Evolutionary conservation across 73 alveolate genomes (phyloP).

Genomic region (Paramecium bursaria): DNA sequence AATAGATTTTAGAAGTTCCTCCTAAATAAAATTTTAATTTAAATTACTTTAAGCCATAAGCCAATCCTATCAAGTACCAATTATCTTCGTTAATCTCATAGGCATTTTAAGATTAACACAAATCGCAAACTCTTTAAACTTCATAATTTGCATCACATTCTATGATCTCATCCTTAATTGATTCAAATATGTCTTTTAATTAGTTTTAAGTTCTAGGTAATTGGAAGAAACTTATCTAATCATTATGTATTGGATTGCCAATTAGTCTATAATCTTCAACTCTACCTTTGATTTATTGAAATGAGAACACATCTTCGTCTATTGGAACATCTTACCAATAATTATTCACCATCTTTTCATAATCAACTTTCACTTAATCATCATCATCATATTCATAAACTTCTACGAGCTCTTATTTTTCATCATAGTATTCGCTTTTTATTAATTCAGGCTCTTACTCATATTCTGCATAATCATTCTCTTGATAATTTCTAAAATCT

Average conservation of each 20-base stretch:
- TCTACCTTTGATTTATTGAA: neutral
- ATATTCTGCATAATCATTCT: no score
- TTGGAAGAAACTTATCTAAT: constrained; percentile 28
- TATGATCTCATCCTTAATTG: constrained; percentile 36
- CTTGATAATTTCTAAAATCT: no score
- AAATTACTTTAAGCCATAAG: constrained; percentile 44
- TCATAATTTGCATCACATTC: constrained; percentile 39
- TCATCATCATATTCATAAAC: no score
- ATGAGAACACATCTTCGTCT: constrained; percentile 45
- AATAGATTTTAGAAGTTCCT: constrained; percentile 41
- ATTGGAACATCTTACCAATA: no score
- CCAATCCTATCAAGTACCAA: constrained; percentile 49
- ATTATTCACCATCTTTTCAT: no score
- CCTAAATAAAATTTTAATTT: neutral
- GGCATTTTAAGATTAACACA: constrained; percentile 23
- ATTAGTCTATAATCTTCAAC: constrained; percentile 3
- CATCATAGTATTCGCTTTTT: no score
- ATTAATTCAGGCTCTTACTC: no score
- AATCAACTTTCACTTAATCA: no score
- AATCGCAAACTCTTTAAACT: neutral
- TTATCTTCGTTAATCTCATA: constrained; percentile 56
- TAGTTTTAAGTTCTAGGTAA: constrained; percentile 21
- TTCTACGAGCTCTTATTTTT: no score
- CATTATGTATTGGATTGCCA: neutral
- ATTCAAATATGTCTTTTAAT: constrained; percentile 43